These are phyloP conservation scores for Lactarius deliciosus DNA, from an alignment of 768 basidiomycete species.

Conservation along the genomic window DNA sequence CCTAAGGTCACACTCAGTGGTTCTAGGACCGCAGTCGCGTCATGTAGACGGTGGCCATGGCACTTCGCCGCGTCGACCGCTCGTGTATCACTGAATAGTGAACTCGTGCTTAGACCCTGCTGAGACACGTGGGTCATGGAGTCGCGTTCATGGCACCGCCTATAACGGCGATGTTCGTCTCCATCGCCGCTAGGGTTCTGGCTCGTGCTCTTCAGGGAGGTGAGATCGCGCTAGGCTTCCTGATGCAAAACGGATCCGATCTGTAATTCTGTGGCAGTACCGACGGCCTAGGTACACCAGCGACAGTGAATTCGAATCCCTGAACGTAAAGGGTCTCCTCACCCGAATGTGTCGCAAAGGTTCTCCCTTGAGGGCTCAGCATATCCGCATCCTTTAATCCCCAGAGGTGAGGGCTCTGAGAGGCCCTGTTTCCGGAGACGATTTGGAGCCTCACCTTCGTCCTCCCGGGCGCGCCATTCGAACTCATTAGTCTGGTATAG, in stretches of 20 bases:
- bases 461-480: constrained; percentile 2
- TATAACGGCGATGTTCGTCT: not conserved
- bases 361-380: no score
- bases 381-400: no score
- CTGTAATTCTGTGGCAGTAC: no score
- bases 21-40: not conserved
- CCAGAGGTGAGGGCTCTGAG: constrained; percentile 28
- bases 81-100: not conserved
- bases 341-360: no score
- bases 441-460: constrained; percentile 38
- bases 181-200: constrained; percentile 38
- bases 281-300: no score
- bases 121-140: not conserved
- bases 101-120: constrained; percentile 1
- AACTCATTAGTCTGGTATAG: constrained; percentile 44
- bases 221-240: constrained; percentile 39
- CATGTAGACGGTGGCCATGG: no score
- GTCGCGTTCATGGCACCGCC: not conserved
- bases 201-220: constrained; percentile 39
- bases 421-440: constrained; percentile 31
- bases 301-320: no score
- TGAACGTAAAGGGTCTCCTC: no score
- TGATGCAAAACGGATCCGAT: no score
- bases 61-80: not conserved
- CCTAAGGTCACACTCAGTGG: constrained; percentile 87